Conservation (phyloP, 805 yeast species). For the Pichia nanzhaoensis region DNA sequence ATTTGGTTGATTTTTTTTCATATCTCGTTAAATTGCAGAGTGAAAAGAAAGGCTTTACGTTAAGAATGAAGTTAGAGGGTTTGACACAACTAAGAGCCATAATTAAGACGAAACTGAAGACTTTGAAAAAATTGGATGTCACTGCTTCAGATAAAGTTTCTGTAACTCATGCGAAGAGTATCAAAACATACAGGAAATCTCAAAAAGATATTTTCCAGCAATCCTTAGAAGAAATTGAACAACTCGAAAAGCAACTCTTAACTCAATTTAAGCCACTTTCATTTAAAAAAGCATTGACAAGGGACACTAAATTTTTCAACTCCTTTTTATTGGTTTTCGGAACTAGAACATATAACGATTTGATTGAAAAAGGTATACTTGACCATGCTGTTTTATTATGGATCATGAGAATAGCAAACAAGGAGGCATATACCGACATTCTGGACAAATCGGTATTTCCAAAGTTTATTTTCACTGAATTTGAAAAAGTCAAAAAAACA, state of each 20-base stretch:
- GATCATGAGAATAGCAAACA: conserved; percentile 54
- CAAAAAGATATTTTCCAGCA: conserved; percentile 43
- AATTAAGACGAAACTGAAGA: conserved; percentile 41
- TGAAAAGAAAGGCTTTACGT: conserved; percentile 38
- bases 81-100: conserved; percentile 46
- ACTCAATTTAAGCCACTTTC: conserved; percentile 44
- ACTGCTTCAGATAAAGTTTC: conserved; percentile 19
- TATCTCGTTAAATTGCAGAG: conserved; percentile 42
- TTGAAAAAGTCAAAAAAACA: conserved; percentile 28
- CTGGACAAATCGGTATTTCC: conserved; percentile 39
- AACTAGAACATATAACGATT: conserved; percentile 44
- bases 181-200: conserved; percentile 40
- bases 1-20: conserved; percentile 47
- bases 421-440: conserved; percentile 25
- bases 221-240: conserved; percentile 39
- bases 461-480: conserved; percentile 37
- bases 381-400: conserved; percentile 58
- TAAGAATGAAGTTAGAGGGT: conserved; percentile 58
- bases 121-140: conserved; percentile 31
- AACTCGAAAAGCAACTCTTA: conserved; percentile 40
- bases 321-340: conserved; percentile 54
- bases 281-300: conserved; percentile 39
- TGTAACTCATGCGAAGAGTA: conserved; percentile 24
- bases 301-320: conserved; percentile 36
- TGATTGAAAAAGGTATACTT: conserved; percentile 41